These are phyloP conservation scores for Cantharellus anzutake DNA, from an alignment of 768 basidiomycete species.

Conservation along the genomic window DNA sequence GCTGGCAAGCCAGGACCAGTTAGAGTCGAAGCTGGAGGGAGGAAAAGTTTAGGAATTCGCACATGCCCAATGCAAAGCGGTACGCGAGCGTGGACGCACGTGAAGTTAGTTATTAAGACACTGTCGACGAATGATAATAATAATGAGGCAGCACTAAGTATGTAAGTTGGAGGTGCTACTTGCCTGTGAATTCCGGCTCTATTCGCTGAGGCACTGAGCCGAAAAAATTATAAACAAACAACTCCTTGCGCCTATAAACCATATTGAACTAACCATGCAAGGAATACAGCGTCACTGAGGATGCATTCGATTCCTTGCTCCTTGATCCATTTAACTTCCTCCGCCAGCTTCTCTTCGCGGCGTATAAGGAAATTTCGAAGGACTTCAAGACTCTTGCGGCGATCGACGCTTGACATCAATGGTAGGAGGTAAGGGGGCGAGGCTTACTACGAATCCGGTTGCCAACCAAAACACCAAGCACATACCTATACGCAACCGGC, in stretches of 20 bases:
- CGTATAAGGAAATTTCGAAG: slow-evolving; percentile 36
- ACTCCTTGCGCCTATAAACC: background rate
- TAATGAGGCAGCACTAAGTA: background rate
- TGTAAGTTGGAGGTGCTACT: background rate
- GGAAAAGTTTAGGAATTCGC: background rate
- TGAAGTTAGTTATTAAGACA: slow-evolving; percentile 61
- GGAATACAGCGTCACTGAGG: slow-evolving; percentile 58
- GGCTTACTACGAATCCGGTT: background rate
- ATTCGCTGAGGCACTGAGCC: slow-evolving; percentile 34
- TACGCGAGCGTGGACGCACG: slow-evolving; percentile 11
- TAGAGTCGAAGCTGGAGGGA: slow-evolving; percentile 39
- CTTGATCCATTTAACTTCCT: slow-evolving; percentile 40
- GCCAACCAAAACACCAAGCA: slow-evolving; percentile 1
- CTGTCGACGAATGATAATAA: slow-evolving; percentile 15
- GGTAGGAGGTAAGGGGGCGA: background rate
- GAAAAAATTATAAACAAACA: background rate
- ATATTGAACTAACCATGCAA: slow-evolving; percentile 39
- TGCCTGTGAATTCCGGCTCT: slow-evolving; percentile 32
- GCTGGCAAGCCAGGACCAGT: slow-evolving; percentile 52
- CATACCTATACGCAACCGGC: slow-evolving; percentile 43
- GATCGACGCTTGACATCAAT: slow-evolving; percentile 30
- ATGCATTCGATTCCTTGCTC: slow-evolving; percentile 36
- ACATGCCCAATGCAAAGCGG: background rate
- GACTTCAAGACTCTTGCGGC: slow-evolving; percentile 44
- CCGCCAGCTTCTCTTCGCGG: slow-evolving; percentile 34